A percentile compares a stretch with the other conserved stretches of the same genome.
These are phyloP conservation scores for Cladophialophora psammophila DNA, from an alignment of 2,329 filamentous ascomycete genomes.

Conservation along the genomic window DNA sequence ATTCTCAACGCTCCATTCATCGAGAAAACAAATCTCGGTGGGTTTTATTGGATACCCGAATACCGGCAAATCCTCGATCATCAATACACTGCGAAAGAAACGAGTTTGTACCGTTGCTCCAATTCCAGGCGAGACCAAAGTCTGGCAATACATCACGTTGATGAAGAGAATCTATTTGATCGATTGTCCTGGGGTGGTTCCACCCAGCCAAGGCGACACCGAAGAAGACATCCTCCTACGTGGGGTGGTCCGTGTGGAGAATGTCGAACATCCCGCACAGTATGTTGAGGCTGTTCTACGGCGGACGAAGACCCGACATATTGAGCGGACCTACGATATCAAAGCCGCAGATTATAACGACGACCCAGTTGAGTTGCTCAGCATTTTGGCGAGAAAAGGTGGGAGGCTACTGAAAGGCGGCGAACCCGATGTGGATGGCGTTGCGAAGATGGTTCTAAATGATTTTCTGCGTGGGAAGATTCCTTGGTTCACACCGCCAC, in stretches of 20 bases:
- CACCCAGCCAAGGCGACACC: slow-evolving; percentile 82
- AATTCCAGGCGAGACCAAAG: slow-evolving; percentile 95
- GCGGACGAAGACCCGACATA: slow-evolving; percentile 82
- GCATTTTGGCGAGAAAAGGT: slow-evolving; percentile 83
- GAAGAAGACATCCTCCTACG: slow-evolving; percentile 87
- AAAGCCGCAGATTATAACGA: slow-evolving; percentile 68
- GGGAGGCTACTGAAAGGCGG: slow-evolving; percentile 87
- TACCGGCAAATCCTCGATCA: slow-evolving; percentile 94
- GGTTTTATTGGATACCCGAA: slow-evolving; percentile 92
- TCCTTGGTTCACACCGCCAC: slow-evolving; percentile 91
- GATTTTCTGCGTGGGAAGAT: slow-evolving; percentile 96
- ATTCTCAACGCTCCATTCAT: slow-evolving; percentile 86
- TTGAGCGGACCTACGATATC: slow-evolving; percentile 92
- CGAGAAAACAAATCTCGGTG: slow-evolving; percentile 92
- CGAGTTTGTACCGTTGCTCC: slow-evolving; percentile 93
- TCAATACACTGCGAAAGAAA: slow-evolving; percentile 94
- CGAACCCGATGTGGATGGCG: slow-evolving; percentile 93
- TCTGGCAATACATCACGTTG: slow-evolving; percentile 96
- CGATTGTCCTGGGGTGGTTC: slow-evolving; percentile 95
- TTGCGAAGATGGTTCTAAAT: slow-evolving; percentile 95
- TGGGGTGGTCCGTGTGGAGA: slow-evolving; percentile 92
- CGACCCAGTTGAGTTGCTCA: slow-evolving; percentile 81
- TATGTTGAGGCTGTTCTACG: slow-evolving; percentile 85
- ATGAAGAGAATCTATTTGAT: slow-evolving; percentile 96
- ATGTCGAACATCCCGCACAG: slow-evolving; percentile 94